phyloP scores from a whole-genome alignment of 768 basidiomycete species.

The Imleria badia region DNA sequence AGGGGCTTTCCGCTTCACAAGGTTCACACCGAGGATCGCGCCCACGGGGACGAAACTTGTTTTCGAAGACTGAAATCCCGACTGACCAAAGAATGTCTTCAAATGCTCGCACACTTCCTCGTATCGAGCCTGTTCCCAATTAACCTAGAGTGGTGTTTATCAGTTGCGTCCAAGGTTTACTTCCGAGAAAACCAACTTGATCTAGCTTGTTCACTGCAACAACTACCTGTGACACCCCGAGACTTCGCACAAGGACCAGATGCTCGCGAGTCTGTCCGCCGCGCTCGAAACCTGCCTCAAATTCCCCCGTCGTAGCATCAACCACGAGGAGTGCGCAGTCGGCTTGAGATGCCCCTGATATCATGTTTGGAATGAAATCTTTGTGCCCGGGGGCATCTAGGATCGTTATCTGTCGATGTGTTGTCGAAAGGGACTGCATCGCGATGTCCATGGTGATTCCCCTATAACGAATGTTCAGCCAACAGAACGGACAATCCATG shows the following conservation, averaged over 20 bases:
- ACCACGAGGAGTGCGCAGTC: slow-evolving; percentile 94
- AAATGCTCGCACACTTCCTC: slow-evolving; percentile 77
- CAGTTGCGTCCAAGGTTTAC: neutral
- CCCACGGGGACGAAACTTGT: slow-evolving; percentile 85
- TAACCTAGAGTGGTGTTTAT: slow-evolving; percentile 54
- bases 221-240: slow-evolving; percentile 89
- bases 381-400: slow-evolving; percentile 97
- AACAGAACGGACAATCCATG: neutral
- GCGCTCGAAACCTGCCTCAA: slow-evolving; percentile 92
- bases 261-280: slow-evolving; percentile 98
- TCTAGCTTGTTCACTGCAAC: slow-evolving; percentile 97
- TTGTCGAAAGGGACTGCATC: slow-evolving; percentile 71
- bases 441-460: slow-evolving; percentile 99
- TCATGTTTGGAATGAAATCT: slow-evolving; percentile 99
- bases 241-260: slow-evolving; percentile 83
- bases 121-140: slow-evolving; percentile 81
- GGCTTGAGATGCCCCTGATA: slow-evolving; percentile 96
- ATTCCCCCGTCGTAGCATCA: slow-evolving; percentile 87
- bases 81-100: slow-evolving; percentile 79
- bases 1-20: slow-evolving; percentile 51
- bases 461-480: slow-evolving; percentile 41
- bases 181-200: slow-evolving; percentile 49
- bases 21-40: slow-evolving; percentile 88
- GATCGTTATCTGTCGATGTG: slow-evolving; percentile 81
- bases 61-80: slow-evolving; percentile 81